phyloP scores from a whole-genome alignment of 441 rosid genomes.

The Raphanus hybrid region DNA sequence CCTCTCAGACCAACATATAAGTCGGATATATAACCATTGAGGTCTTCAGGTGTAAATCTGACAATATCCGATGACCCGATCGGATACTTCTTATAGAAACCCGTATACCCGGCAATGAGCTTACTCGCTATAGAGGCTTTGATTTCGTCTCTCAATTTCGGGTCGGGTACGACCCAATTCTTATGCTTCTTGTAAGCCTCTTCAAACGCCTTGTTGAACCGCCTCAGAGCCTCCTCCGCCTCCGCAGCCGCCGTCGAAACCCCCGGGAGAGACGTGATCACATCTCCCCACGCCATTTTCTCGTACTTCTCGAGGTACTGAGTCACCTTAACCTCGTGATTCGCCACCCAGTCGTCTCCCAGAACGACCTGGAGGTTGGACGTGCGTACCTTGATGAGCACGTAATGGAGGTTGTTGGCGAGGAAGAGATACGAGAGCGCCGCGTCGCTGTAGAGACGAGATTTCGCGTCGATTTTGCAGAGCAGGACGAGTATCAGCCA shows the following conservation, averaged over 20 bases:
- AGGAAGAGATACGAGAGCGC: conserved; percentile 81
- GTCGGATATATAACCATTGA: conserved; percentile 67
- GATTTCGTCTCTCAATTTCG: conserved; percentile 62
- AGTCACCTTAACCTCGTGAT: conserved; percentile 63
- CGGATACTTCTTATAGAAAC: conserved; percentile 42
- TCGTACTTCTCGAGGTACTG: conserved; percentile 73
- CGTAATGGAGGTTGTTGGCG: conserved; percentile 79
- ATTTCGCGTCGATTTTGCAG: conserved; percentile 78
- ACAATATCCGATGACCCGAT: conserved; percentile 6
- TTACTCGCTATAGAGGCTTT: conserved; percentile 55
- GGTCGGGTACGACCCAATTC: conserved; percentile 69
- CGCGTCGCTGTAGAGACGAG: conserved; percentile 66
- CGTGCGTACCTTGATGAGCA: conserved; percentile 60
- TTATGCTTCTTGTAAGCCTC: conserved; percentile 59
- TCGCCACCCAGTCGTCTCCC: conserved; percentile 71
- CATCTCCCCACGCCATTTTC: conserved; percentile 73
- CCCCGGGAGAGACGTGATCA: conserved; percentile 51
- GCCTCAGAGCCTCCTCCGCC: conserved; percentile 46
- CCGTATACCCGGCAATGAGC: conserved; percentile 52
- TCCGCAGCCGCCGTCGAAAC: conserved; percentile 39
- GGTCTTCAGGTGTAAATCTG: conserved; percentile 69
- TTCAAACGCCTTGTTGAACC: conserved; percentile 65
- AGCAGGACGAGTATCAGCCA: conserved; percentile 77
- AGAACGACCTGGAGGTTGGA: conserved; percentile 57
- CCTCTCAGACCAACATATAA: conserved; percentile 49